Conservation (phyloP, 2,329 filamentous ascomycete species). For the Aspergillus brasiliensis region DNA sequence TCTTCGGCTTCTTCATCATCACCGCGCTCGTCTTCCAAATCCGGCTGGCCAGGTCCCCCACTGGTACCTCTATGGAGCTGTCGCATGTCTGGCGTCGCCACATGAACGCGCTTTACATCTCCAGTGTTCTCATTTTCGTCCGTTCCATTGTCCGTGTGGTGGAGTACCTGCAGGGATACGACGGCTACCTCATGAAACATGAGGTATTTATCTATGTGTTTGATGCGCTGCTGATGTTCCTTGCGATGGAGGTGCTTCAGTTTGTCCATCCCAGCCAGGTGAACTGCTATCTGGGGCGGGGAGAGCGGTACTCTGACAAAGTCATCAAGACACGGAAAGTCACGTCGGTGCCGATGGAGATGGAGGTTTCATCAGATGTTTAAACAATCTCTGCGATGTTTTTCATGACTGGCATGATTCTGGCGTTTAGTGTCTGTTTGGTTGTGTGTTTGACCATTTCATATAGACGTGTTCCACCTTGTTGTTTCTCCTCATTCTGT, state of each 20-base stretch:
- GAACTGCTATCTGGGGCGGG: constrained; percentile 27
- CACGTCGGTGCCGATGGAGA: constrained; percentile 5
- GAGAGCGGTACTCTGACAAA: constrained; percentile 18
- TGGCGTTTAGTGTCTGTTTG: not conserved
- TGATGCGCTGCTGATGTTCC: constrained; percentile 34
- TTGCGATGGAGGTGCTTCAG: constrained; percentile 25
- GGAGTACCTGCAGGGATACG: constrained; percentile 34
- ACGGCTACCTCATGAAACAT: constrained; percentile 32
- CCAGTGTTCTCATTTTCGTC: constrained; percentile 30
- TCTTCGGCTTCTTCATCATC: constrained; percentile 34
- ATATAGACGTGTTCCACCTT: too few relatives aligned
- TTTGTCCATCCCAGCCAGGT: constrained; percentile 30
- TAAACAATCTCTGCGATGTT: not conserved
- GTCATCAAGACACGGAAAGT: constrained; percentile 18
- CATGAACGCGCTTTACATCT: constrained; percentile 34
- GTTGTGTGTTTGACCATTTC: too few relatives aligned
- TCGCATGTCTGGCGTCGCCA: constrained; percentile 37
- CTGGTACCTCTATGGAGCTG: constrained; percentile 24
- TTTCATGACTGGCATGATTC: not conserved
- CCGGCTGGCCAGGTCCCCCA: constrained; percentile 34
- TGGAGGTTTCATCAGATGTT: constrained; percentile 1
- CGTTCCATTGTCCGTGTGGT: constrained; percentile 35
- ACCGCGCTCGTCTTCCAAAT: constrained; percentile 27
- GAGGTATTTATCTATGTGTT: constrained; percentile 38
- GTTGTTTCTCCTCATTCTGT: too few relatives aligned